These are phyloP conservation scores for Iris pallida DNA, from an alignment of 116 monocot genomes.

Conservation along the genomic window DNA sequence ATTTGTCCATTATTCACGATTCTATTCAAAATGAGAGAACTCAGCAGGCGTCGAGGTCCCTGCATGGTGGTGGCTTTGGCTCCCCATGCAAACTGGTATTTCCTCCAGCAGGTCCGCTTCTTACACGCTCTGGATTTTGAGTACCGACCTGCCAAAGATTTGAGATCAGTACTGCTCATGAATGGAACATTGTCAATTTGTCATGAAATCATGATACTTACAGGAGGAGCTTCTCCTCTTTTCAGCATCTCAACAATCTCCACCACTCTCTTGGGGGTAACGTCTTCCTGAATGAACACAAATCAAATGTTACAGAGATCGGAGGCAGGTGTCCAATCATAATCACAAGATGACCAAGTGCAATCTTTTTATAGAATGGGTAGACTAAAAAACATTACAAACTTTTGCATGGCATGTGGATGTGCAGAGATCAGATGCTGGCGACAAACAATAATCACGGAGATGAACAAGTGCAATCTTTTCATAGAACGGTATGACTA, in stretches of 20 bases:
- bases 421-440: too few relatives aligned
- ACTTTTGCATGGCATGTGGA: too few relatives aligned
- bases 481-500: too few relatives aligned
- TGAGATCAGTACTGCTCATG: background rate
- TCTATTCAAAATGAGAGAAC: background rate
- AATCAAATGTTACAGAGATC: background rate
- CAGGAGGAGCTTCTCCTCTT: constrained; percentile 77
- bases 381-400: too few relatives aligned
- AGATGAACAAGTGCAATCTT: too few relatives aligned
- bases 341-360: background rate
- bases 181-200: background rate
- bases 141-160: constrained; percentile 62
- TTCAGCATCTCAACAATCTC: constrained; percentile 94
- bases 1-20: too few relatives aligned
- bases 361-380: background rate
- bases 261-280: constrained; percentile 78
- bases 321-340: background rate
- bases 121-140: constrained; percentile 68
- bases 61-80: constrained; percentile 82
- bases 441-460: too few relatives aligned
- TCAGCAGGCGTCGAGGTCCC: constrained; percentile 88
- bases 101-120: constrained; percentile 78
- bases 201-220: constrained; percentile 24
- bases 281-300: constrained; percentile 60
- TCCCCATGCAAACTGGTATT: constrained; percentile 76